These are phyloP conservation scores for Aschersonia sp. DNA, from an alignment of 2,329 filamentous ascomycete species.

Conservation along the genomic window DNA sequence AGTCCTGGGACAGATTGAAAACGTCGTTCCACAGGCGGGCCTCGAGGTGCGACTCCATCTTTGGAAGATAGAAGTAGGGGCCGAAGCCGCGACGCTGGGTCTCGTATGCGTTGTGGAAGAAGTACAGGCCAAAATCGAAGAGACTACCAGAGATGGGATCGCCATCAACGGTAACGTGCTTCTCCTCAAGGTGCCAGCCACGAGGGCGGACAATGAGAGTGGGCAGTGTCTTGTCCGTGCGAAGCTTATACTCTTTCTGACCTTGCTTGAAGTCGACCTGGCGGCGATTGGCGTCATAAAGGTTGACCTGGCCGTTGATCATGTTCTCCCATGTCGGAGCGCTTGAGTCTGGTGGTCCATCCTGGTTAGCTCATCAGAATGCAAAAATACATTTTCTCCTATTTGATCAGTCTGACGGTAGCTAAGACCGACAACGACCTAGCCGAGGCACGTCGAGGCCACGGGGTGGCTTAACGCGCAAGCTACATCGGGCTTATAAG, in stretches of 20 bases:
- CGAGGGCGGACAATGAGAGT: slow-evolving; percentile 89
- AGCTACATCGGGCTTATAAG: no score
- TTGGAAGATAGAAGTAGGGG: slow-evolving; percentile 95
- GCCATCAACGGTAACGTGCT: slow-evolving; percentile 90
- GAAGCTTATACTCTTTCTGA: slow-evolving; percentile 92
- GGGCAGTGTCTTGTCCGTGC: slow-evolving; percentile 70
- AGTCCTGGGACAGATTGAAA: slow-evolving; percentile 93
- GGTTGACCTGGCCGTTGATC: slow-evolving; percentile 95
- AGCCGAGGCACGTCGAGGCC: no score
- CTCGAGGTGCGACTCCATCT: slow-evolving; percentile 97
- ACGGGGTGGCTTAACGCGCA: no score
- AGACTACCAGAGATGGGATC: slow-evolving; percentile 85
- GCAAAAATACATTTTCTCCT: no score
- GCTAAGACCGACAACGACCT: no score
- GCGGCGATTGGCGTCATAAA: slow-evolving; percentile 87
- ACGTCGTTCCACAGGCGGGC: slow-evolving; percentile 96
- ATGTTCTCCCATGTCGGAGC: slow-evolving; percentile 99
- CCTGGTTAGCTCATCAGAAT: no score
- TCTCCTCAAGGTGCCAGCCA: slow-evolving; percentile 97
- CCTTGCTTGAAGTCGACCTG: slow-evolving; percentile 96
- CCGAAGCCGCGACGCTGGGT: slow-evolving; percentile 70
- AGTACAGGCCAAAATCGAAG: slow-evolving; percentile 97
- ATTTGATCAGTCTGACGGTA: no score
- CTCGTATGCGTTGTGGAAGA: slow-evolving; percentile 95
- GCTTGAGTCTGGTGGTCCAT: slow-evolving; percentile 54